Evolutionary conservation across 2,329 filamentous ascomycete species (phyloP).

Genomic region (Diaporthe velutina): DNA sequence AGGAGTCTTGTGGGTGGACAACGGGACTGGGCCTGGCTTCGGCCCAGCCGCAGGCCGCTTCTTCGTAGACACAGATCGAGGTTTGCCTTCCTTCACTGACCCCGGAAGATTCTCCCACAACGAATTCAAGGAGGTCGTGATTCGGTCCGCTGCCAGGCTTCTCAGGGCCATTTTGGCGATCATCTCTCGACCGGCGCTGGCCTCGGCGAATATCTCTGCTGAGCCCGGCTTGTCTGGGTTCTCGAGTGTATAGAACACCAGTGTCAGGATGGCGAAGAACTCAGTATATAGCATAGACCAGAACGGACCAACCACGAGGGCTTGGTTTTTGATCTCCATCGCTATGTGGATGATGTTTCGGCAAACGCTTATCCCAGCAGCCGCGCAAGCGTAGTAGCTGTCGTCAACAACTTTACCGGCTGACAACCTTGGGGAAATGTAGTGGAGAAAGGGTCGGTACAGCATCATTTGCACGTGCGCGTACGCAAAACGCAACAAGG

Average conservation of each 20-base stretch:
- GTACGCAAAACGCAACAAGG: slow-evolving; percentile 83
- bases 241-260: slow-evolving; percentile 84
- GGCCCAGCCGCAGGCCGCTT: slow-evolving; percentile 68
- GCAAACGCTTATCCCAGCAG: slow-evolving; percentile 72
- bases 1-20: slow-evolving; percentile 27
- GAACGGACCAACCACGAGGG: slow-evolving; percentile 83
- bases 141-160: slow-evolving; percentile 90
- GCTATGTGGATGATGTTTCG: slow-evolving; percentile 85
- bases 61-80: slow-evolving; percentile 58
- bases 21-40: slow-evolving; percentile 49
- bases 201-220: slow-evolving; percentile 86
- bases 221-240: slow-evolving; percentile 82
- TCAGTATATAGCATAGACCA: slow-evolving; percentile 91
- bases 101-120: slow-evolving; percentile 89
- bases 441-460: slow-evolving; percentile 87
- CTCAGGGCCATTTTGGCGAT: slow-evolving; percentile 83
- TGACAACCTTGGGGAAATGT: slow-evolving; percentile 76
- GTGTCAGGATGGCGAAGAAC: slow-evolving; percentile 83
- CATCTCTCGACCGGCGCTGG: slow-evolving; percentile 85
- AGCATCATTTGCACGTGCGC: slow-evolving; percentile 86
- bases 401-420: slow-evolving; percentile 75
- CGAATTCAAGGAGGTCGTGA: slow-evolving; percentile 79
- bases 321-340: slow-evolving; percentile 80
- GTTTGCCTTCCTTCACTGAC: slow-evolving; percentile 68
- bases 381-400: slow-evolving; percentile 80